Evolutionary conservation across 2,329 filamentous ascomycete genomes (phyloP), one percentile per base, ranked within the genome.

Genomic region (Trichophyton verrucosum): DNA sequence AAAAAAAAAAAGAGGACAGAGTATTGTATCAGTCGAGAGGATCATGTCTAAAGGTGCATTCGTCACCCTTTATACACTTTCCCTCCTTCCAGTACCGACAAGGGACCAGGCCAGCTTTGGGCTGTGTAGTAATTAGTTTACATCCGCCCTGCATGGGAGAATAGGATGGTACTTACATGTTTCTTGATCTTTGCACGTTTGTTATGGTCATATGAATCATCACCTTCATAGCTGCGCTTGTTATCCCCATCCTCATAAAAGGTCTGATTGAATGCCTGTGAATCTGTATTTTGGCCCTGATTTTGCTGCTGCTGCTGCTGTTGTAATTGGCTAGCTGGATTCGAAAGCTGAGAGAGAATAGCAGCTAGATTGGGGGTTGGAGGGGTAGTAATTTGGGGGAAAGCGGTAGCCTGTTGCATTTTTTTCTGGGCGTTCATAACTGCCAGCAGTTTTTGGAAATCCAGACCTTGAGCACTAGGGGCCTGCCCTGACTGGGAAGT

Each of bases 11-110:
- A 22, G 24, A 2, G 17, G 3, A 8, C 17, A 15, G 13, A n/a
- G 27, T 3, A 7, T n/a, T 13, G 27, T 13, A 8, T 33, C 49
- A 64, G 30, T 65, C 63, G 6, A 61, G 55, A 53, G 60, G 62
- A 64, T 78, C 77, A 61, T 80, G 78, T 61, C 76, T 71, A 67
- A 75, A 80, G n/a, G 77, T 80, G 69, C 78, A 81, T 46, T 77
- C 72, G 22, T 77, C 75, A 17, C 79, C 79, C 65, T 82, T 82
- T 61, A 76, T 72, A 67, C 81, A 82, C 65, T 76, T 78, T 11
- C 80, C 80, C 62, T 80, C 75, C 40, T 77, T 72, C 76, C 76
- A 83, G 68, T 79, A 83, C 61, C 76, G 75, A 69, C 81, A 83
- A 8, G 76, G 69, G 40, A 78, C 73, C 20, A 75, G 69, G 58